Conservation (phyloP, 2,329 filamentous ascomycete genomes). For the Paraphaeosphaeria sporulosa region DNA sequence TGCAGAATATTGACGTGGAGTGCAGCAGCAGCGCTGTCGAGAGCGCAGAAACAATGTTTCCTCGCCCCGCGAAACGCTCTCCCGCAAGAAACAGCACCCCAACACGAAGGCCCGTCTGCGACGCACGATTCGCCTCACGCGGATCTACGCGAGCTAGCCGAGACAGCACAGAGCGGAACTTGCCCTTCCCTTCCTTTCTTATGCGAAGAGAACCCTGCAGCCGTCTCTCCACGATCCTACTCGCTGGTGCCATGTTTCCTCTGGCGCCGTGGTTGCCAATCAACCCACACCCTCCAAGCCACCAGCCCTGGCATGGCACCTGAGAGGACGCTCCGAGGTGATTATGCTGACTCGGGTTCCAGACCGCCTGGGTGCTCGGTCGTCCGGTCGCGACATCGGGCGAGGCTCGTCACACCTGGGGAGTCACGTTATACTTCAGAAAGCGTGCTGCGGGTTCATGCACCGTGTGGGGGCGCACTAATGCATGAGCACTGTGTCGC, state of each 20-base stretch:
- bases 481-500: background rate
- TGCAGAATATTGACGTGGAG: background rate
- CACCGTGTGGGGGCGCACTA: conserved; percentile 5
- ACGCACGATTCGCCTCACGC: conserved; percentile 5
- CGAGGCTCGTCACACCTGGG: conserved; percentile 10
- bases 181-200: conserved; percentile 10
- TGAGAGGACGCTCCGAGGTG: conserved; percentile 3
- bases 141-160: conserved; percentile 12
- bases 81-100: background rate
- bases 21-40: conserved; percentile 5
- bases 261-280: conserved; percentile 19
- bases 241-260: conserved; percentile 13
- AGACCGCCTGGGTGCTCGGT: conserved; percentile 8
- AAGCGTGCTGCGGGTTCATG: conserved; percentile 3
- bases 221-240: conserved; percentile 5
- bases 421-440: background rate
- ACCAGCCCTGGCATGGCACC: background rate
- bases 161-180: conserved; percentile 12
- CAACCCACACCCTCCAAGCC: conserved; percentile 14
- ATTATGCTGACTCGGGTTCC: conserved; percentile 11
- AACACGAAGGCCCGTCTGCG: background rate
- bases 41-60: conserved; percentile 5
- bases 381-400: background rate
- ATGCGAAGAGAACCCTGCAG: conserved; percentile 18
- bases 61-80: conserved; percentile 2